A percentile compares a stretch with the other conserved stretches of the same genome.
Evolutionary conservation across 371 early-diverging fungal genomes (phyloP).

Genomic region (Mortierella sp.): DNA sequence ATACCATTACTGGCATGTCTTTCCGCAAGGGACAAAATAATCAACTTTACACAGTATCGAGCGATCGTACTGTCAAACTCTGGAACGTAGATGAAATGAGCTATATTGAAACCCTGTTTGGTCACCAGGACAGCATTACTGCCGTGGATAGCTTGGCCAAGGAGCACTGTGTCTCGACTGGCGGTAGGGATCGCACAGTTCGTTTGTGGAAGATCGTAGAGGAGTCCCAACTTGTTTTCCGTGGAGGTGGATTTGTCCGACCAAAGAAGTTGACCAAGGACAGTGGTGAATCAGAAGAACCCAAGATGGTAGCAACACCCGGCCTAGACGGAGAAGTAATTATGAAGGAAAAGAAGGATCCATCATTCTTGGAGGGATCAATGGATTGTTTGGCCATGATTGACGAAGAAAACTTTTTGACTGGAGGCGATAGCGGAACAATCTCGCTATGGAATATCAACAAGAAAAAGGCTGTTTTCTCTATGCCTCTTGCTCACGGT

Average conservation of each 20-base stretch:
- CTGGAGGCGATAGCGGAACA: conserved; percentile 90
- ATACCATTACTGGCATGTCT: conserved; percentile 88
- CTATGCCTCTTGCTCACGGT: conserved; percentile 85
- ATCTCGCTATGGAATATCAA: conserved; percentile 92
- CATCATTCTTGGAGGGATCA: conserved; percentile 74
- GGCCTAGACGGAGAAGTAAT: conserved; percentile 36
- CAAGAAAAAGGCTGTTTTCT: conserved; percentile 92
- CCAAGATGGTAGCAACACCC: conserved; percentile 39
- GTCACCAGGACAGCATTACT: conserved; percentile 94
- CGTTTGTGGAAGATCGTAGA: conserved; percentile 96
- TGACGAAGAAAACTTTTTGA: conserved; percentile 91
- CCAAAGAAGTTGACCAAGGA: conserved; percentile 37
- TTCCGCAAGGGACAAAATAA: conserved; percentile 85
- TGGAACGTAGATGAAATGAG: conserved; percentile 94
- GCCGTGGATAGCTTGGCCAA: conserved; percentile 82
- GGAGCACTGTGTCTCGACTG: conserved; percentile 94
- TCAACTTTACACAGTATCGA: conserved; percentile 92
- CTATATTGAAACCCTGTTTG: conserved; percentile 97
- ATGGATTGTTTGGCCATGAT: conserved; percentile 91
- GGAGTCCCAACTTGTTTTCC: conserved; percentile 93
- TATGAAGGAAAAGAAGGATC: conserved; percentile 41
- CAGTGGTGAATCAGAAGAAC: conserved; percentile 19
- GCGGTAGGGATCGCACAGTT: conserved; percentile 91
- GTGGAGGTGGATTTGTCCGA: conserved; percentile 72
- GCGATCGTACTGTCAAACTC: conserved; percentile 94